Evolutionary conservation across 2,329 filamentous ascomycete species (phyloP), one percentile per base, ranked within the genome.

Genomic region (Aspergillus costaricaensis): DNA sequence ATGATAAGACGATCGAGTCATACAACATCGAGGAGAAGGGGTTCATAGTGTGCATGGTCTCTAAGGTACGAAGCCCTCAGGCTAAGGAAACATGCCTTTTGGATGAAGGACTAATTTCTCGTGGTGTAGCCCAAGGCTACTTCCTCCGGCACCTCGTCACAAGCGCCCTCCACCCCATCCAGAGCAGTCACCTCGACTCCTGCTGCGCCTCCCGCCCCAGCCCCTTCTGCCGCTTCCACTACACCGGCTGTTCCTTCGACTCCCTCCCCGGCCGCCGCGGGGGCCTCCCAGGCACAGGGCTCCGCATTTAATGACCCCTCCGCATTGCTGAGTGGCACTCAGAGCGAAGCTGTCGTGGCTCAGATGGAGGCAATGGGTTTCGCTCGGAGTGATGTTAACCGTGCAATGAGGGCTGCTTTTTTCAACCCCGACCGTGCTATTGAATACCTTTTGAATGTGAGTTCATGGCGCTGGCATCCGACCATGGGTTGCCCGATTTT

Each of bases 1-100:
- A 99, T 89, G 92, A 92, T 64, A 95, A 97, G 75, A 96, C 93
- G 2, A 91, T 99, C 70, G 92, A 92, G 78, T 93, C 91, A 43
- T 98, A 98, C 83, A 96, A 92, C 80, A 98, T 99, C 65, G 94
- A 99, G 80, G 95, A 98, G 85, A 99, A 98, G 85, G 95, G 95
- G 39, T 99, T 98, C 77, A 92, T 99, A 72, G 95, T 99, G 62
- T 99, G 95, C 82, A 96, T 99, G 88, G 89, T 96, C 71, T 92
- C 91, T 76, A 98, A 98, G 91, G 93, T 96, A 82, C 65, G 48
- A 23, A 38, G 19, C 14, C 19, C 8, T 52, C 12, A 21, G 36
- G 48, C n/a, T 47, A 36, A 36, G 30, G 23, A 52, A 25, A 30
- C 9, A 23, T 14, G 36, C 32, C 21, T 43, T 27, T 15, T 30